Conservation (phyloP, 257 asterid species). For the Plantago major region DNA sequence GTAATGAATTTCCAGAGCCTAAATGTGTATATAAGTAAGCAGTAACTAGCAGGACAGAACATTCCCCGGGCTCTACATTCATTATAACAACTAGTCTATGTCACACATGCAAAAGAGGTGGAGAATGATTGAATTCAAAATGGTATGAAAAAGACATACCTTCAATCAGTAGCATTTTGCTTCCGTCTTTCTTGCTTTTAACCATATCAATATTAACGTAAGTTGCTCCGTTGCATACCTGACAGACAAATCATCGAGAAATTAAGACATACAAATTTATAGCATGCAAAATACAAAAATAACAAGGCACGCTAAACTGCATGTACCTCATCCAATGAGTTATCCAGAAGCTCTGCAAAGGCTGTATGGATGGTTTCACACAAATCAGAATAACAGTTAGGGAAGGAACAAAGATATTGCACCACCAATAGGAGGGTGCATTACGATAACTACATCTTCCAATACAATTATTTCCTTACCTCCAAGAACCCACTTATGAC, state of each 20-base stretch:
- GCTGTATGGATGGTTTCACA: conserved; percentile 47
- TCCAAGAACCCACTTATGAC: conserved; percentile 99
- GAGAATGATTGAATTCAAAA: neutral
- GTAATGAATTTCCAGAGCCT: too few relatives aligned
- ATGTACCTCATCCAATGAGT: conserved; percentile 82
- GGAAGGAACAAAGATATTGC: conserved; percentile 15
- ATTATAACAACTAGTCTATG: too few relatives aligned
- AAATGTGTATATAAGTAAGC: too few relatives aligned
- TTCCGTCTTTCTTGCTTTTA: conserved; percentile 68
- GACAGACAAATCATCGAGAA: conserved; percentile 17
- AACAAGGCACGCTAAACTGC: conserved; percentile 9
- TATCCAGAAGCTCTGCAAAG: conserved; percentile 95
- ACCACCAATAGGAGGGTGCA: conserved; percentile 17
- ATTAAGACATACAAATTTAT: neutral
- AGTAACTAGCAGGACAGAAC: neutral
- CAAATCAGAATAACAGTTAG: conserved; percentile 10
- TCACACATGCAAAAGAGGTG: too few relatives aligned
- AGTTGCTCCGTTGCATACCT: conserved; percentile 89
- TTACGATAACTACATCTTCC: neutral
- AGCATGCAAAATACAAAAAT: neutral
- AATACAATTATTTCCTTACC: conserved; percentile 37
- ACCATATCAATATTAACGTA: conserved; percentile 72
- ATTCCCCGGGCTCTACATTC: neutral
- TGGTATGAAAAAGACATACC: conserved; percentile 39
- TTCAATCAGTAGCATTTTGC: conserved; percentile 83